Evolutionary conservation across 2,329 filamentous ascomycete genomes (phyloP), one percentile per base, ranked within the genome.

Genomic region (Annulohypoxylon truncatum): DNA sequence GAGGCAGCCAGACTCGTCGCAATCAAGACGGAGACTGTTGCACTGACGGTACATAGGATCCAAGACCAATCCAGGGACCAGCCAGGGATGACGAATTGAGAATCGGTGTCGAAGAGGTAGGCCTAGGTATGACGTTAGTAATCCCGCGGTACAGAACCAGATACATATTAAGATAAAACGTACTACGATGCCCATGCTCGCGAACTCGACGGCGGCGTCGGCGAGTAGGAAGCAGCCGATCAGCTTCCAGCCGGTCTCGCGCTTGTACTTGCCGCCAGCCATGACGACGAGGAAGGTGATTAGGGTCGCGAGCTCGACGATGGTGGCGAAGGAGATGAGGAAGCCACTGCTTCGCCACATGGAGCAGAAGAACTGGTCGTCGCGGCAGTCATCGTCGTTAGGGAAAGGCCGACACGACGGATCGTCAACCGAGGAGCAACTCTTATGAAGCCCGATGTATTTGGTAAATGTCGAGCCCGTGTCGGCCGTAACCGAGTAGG

Each of bases 341-440:
- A 97, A 98, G 22, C 92, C 94, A 33, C 93, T 89, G 24, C 89
- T 93, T 64, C 92, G 87, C 95, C 95, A 99, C 85, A 96, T 91
- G 73, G 89, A 91, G 83, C 96, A 98, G 81, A 98, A 97, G 74
- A 89, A 88, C 54, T 88, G 85, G 72, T 90, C 87, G 55, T 88
- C 86, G 72, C 84, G 81, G 79, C 92, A 95, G 76, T 93, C 89
- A 61, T 87, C 83, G 57, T 85, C 81, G 69, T 85, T 83, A 2
- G 93, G 93, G 78, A 94, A 96, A 29, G 82, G 80, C 22, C 83
- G 82, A 78, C 92, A 94, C 48, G 81, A 79, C n/a, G 82, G 80
- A 52, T 87, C 83, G 46, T 86, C 86, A 62, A 92, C 82, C 62
- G 87, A 91, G 57, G 90, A 92, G 81, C 95, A 99, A 77, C 89